Base-by-base conservation (phyloP, 2,329 filamentous ascomycete species). In the Periconia macrospinosa region DNA sequence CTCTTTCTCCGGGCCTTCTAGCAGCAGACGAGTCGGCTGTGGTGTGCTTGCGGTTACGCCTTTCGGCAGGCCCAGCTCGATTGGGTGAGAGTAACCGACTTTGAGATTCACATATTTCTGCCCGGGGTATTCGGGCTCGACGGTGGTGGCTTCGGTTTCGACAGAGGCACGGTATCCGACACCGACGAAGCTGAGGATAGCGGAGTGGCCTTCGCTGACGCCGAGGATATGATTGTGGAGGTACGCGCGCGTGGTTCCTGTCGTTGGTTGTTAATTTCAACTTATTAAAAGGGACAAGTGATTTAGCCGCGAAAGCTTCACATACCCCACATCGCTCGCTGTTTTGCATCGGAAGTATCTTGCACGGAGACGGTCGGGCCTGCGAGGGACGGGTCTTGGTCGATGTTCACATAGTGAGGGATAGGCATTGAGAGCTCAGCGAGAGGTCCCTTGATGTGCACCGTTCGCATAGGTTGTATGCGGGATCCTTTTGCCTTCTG, bases 271-370 rank as follows among this genome's bases (percentile, higher is more conserved):
- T 54, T 42, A 8, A 18, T 41, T 6, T 13, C 2, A 35, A 40
- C 30, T 19, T 13, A 14, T 10, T 37, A 3, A 3, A n/a, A 37
- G 15, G 3, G 33, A 33, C 11, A 37, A 37, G 33, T n/a, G 33
- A 6, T 3, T 5, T 37, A 14, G 11, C 15, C 11, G 19, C 6
- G 10, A 20, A 11, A 11, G 71, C 62, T 52, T 30, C 7, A 19
- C 81, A 54, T 73, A 96, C 93, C 94, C 94, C 94, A 97, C 92
- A 97, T 97, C 75, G 90, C 90, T 71, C 88, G 87, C 76, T 97
- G 93, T 58, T 90, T 81, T 77, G 87, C 87, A 49, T 85, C 75
- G 17, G 85, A 78, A 17, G 80, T 75, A 74, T 97, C 84, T 67
- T 87, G 75, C 11, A 99, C 85, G 51, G 80, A 85, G 60, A 99